phyloP scores from a whole-genome alignment of 495 filamentous ascomycete genomes.

The Xylaria intraflava region DNA sequence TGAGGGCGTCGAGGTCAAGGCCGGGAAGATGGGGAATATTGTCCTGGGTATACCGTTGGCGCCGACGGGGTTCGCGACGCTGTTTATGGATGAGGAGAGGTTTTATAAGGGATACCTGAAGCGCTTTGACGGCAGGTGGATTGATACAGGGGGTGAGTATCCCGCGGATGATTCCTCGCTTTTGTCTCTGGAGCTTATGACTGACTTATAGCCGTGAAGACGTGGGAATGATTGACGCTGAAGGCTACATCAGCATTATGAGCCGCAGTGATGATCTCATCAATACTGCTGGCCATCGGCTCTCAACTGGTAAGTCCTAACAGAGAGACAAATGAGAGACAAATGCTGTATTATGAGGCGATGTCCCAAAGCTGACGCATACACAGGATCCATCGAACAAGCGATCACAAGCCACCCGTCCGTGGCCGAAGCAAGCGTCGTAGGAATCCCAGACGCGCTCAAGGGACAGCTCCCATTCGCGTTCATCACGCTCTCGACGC shows the following conservation, averaged over 20 bases:
- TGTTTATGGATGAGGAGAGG: slow-evolving; percentile 76
- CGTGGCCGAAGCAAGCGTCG: slow-evolving; percentile 75
- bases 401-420: slow-evolving; percentile 72
- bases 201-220: slow-evolving; percentile 38
- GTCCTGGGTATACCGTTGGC: slow-evolving; percentile 76
- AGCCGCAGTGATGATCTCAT: slow-evolving; percentile 85
- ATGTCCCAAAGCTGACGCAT: neutral
- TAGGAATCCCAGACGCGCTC: slow-evolving; percentile 74
- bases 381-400: slow-evolving; percentile 73
- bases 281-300: slow-evolving; percentile 89
- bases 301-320: slow-evolving; percentile 66
- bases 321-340: neutral
- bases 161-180: neutral
- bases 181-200: neutral
- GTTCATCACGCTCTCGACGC: slow-evolving; percentile 58
- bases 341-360: no score
- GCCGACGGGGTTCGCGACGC: slow-evolving; percentile 74
- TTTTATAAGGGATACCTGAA: slow-evolving; percentile 79
- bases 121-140: slow-evolving; percentile 70
- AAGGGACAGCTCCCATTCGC: slow-evolving; percentile 92
- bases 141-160: slow-evolving; percentile 64
- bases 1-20: slow-evolving; percentile 58
- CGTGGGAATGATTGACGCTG: slow-evolving; percentile 73
- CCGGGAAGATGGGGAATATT: slow-evolving; percentile 82
- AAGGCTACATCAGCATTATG: slow-evolving; percentile 85